Base-by-base conservation (phyloP, 306 rosid genomes). In the Pyrus communis region DNA sequence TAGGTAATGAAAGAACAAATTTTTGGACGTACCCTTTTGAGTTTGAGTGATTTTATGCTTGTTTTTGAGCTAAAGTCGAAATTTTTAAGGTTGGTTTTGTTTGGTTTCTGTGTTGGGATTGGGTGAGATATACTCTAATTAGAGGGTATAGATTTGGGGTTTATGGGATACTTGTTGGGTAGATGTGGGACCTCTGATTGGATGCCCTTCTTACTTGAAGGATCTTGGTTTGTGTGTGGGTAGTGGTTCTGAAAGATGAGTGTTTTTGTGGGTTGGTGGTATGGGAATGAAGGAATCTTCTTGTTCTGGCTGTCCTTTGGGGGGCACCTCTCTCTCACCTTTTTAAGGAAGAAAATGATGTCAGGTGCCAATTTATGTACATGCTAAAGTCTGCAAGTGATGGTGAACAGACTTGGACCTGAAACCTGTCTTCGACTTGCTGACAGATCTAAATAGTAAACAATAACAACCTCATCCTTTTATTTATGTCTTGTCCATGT, bases 111-210 rank as follows among this genome's bases (percentile, higher is more conserved):
- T 80, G 63, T 28, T 69, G 82, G 40, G 83, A 80, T 76, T 69
- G 77, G 76, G 55, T 54, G 57, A 70, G 46, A 58, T 76, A 57
- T 71, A 74, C 67, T 52, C 59, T 70, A 79, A 35, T 52, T 33
- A 27, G 76, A 64, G 69, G 60, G 82, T 43, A 4, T 5, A 52
- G 75, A n/a, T 81, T 67, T 49, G 69, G 64, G 79, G 79, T 77
- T 28, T 69, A 65, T 74, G 76, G 66, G 83, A 81, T 81, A 77
- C 84, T 79, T 72, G 78, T 78, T 84, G 81, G 81, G 83, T 82
- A 74, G 79, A 40, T 71, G 97, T 93, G 96, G 98, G 96, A 42
- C 93, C 97, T 86, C 59, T 88, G 88, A 62, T 88, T 85, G 81
- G 92, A 88, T 87, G 79, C 82, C 23, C 77, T 74, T 79, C 83